phyloP scores from a whole-genome alignment of 495 filamentous ascomycete genomes.

The Daldinia concentrica region DNA sequence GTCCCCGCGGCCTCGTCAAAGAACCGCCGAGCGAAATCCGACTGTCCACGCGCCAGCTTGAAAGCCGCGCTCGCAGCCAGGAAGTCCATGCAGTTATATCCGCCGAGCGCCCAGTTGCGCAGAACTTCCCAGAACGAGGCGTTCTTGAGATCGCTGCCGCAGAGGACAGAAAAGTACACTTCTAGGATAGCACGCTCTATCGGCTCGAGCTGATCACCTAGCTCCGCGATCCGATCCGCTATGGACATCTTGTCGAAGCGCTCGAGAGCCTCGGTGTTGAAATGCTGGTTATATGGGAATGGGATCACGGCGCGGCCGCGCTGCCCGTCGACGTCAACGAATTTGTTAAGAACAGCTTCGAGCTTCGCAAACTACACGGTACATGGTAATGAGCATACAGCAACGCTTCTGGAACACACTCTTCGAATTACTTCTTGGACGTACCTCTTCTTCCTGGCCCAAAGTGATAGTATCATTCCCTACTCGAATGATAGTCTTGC shows the following conservation, averaged over 20 bases:
- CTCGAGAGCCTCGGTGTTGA: conserved; percentile 41
- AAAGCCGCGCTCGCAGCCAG: neutral
- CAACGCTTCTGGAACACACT: neutral
- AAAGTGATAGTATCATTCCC: neutral
- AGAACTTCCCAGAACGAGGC: conserved; percentile 6
- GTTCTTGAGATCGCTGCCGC: neutral
- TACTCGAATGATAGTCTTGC: neutral
- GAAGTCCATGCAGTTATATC: conserved; percentile 1
- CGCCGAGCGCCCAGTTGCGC: neutral
- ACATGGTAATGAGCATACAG: neutral
- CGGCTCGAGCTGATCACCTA: neutral
- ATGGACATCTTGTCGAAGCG: conserved; percentile 22
- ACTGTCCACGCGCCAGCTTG: neutral
- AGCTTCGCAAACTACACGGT: neutral
- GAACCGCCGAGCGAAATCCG: conserved; percentile 3
- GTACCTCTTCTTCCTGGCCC: neutral
- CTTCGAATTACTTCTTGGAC: neutral
- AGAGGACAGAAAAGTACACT: neutral
- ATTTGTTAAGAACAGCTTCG: neutral
- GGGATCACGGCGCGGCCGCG: neutral
- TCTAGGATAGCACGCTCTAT: neutral
- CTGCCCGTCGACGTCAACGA: neutral
- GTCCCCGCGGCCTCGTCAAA: conserved; percentile 1
- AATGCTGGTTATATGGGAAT: conserved; percentile 7
- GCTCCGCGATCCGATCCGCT: conserved; percentile 12